Conservation (phyloP, 2,329 filamentous ascomycete species). For the Cercospora canescens region DNA sequence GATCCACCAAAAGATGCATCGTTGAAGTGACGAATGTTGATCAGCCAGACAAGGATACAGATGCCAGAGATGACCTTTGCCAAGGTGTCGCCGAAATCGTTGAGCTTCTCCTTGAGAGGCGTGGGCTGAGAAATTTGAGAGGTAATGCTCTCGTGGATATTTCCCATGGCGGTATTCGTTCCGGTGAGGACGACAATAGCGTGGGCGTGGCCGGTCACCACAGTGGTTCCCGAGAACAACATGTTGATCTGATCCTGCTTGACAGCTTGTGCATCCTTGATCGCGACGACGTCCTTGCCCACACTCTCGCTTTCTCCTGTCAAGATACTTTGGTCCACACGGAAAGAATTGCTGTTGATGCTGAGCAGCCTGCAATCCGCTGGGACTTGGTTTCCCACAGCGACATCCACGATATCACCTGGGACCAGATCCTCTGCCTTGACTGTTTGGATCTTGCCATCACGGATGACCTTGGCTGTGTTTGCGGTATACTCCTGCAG, state of each 20-base stretch:
- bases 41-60: slow-evolving; percentile 94
- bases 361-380: slow-evolving; percentile 88
- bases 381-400: slow-evolving; percentile 89
- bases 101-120: slow-evolving; percentile 96
- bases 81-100: slow-evolving; percentile 93
- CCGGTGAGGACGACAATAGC: slow-evolving; percentile 91
- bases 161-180: slow-evolving; percentile 88
- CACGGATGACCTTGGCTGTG: slow-evolving; percentile 88
- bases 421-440: slow-evolving; percentile 98
- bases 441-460: slow-evolving; percentile 76
- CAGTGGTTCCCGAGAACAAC: slow-evolving; percentile 96
- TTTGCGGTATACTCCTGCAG: slow-evolving; percentile 99
- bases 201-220: slow-evolving; percentile 89
- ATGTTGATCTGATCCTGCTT: slow-evolving; percentile 98
- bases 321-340: slow-evolving; percentile 93
- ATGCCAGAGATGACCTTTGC: slow-evolving; percentile 99
- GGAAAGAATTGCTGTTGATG: slow-evolving; percentile 96
- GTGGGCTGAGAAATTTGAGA: slow-evolving; percentile 97
- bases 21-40: slow-evolving; percentile 96
- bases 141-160: slow-evolving; percentile 98
- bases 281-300: slow-evolving; percentile 70
- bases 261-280: slow-evolving; percentile 81
- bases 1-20: slow-evolving; percentile 83
- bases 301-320: slow-evolving; percentile 98
- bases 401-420: slow-evolving; percentile 83